A percentile compares a stretch with the other conserved stretches of the same genome.
Evolutionary conservation across 225 moss, liverwort and hornwort species (phyloP).

Genomic region (Ulota crispa): DNA sequence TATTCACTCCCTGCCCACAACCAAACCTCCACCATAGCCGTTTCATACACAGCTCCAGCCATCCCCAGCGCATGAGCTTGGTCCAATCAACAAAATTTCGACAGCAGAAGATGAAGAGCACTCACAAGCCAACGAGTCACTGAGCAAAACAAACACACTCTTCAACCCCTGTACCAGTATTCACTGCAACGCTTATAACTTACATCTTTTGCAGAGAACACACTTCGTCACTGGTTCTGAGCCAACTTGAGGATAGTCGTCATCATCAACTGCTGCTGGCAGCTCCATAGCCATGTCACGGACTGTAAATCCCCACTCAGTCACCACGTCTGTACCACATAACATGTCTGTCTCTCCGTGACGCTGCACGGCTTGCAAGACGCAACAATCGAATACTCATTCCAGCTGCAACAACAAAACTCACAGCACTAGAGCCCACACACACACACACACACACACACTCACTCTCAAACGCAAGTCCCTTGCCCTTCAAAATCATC

Average conservation of each 20-base stretch:
- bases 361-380: background rate
- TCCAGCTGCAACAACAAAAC: background rate
- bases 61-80: background rate
- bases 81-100: background rate
- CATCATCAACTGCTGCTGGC: constrained; percentile 21
- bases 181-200: background rate
- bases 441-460: background rate
- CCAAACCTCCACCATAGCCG: constrained; percentile 12
- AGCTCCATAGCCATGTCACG: constrained; percentile 23
- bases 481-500: background rate
- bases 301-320: background rate
- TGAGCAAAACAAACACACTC: background rate
- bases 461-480: background rate
- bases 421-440: background rate
- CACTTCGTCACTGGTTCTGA: background rate
- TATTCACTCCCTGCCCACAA: background rate
- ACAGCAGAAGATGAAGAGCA: background rate
- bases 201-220: background rate
- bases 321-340: background rate
- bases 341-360: background rate
- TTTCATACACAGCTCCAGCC: background rate
- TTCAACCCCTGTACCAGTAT: background rate
- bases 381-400: background rate
- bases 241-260: constrained; percentile 14
- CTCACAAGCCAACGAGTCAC: background rate